Percentiles rank a stretch among this genome's conserved stretches.
phyloP scores from a whole-genome alignment of 176 grass and related monocot genomes.

The Alopecurus myosuroides region DNA sequence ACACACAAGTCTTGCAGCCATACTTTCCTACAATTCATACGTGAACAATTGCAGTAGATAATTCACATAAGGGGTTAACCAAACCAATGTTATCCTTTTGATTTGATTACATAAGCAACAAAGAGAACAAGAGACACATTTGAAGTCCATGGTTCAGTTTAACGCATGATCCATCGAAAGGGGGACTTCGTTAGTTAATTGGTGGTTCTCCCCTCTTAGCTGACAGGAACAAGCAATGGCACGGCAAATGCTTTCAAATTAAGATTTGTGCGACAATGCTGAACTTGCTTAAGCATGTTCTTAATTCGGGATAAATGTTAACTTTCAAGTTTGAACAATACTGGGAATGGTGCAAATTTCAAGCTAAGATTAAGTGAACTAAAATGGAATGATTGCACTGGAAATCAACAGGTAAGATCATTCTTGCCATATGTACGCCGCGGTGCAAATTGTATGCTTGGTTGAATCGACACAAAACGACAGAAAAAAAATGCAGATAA shows the following conservation, averaged over 20 bases:
- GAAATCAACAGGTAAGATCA: not conserved
- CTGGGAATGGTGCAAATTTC: not conserved
- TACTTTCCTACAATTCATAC: not conserved
- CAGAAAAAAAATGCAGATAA: not conserved
- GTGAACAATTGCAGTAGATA: not conserved
- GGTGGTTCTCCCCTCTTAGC: not conserved
- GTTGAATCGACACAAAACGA: not conserved
- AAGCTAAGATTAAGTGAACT: not conserved
- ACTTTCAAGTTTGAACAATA: not conserved
- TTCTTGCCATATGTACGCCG: not conserved
- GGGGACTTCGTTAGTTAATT: constrained; percentile 20
- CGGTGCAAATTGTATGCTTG: not conserved
- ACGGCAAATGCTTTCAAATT: not conserved
- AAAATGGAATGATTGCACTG: not conserved
- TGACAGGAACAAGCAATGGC: constrained; percentile 1
- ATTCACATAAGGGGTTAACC: not conserved
- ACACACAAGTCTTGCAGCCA: not conserved
- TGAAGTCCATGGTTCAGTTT: not conserved
- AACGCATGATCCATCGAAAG: not conserved
- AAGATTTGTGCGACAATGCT: not conserved
- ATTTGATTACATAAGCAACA: not conserved
- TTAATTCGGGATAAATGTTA: not conserved
- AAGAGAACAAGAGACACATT: not conserved
- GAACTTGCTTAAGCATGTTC: not conserved
- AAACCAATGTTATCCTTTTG: not conserved